Conservation (phyloP, 192 early-diverging fungal genomes). For the Coemansia sp. region DNA sequence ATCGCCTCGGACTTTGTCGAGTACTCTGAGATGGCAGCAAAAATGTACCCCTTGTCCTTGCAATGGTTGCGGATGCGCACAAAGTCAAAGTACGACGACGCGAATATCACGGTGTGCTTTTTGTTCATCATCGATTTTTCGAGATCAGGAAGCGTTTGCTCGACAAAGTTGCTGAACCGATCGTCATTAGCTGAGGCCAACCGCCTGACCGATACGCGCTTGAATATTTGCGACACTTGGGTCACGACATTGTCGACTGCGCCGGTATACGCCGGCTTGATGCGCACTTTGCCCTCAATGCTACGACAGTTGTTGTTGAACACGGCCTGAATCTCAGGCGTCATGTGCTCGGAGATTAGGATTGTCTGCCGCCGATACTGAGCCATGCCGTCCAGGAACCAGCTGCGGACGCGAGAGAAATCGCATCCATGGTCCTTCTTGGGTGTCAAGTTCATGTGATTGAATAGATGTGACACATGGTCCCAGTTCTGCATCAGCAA, state of each 20-base stretch:
- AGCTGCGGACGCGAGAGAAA: conserved; percentile 86
- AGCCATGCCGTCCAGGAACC: conserved; percentile 82
- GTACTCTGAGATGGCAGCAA: conserved; percentile 88
- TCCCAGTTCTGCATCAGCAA: conserved; percentile 99
- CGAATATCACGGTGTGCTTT: conserved; percentile 73
- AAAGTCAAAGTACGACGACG: conserved; percentile 96
- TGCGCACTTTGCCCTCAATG: conserved; percentile 69
- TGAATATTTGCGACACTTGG: conserved; percentile 80
- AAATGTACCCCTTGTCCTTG: conserved; percentile 68
- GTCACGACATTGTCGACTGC: conserved; percentile 76
- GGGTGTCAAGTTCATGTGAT: conserved; percentile 84
- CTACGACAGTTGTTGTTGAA: conserved; percentile 66
- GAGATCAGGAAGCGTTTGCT: conserved; percentile 58
- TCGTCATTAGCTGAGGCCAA: conserved; percentile 69
- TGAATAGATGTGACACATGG: conserved; percentile 81
- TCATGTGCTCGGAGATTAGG: conserved; percentile 73
- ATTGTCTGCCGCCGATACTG: conserved; percentile 89
- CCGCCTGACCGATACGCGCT: conserved; percentile 62
- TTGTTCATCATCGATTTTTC: conserved; percentile 55
- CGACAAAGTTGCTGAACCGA: conserved; percentile 82
- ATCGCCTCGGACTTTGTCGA: conserved; percentile 75
- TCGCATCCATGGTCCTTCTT: conserved; percentile 92
- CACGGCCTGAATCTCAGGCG: conserved; percentile 90
- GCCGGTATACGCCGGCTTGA: conserved; percentile 65
- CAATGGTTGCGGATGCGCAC: conserved; percentile 90